These are phyloP conservation scores for Neurospora sp. DNA, from an alignment of 2,329 filamentous ascomycete species.

Conservation along the genomic window DNA sequence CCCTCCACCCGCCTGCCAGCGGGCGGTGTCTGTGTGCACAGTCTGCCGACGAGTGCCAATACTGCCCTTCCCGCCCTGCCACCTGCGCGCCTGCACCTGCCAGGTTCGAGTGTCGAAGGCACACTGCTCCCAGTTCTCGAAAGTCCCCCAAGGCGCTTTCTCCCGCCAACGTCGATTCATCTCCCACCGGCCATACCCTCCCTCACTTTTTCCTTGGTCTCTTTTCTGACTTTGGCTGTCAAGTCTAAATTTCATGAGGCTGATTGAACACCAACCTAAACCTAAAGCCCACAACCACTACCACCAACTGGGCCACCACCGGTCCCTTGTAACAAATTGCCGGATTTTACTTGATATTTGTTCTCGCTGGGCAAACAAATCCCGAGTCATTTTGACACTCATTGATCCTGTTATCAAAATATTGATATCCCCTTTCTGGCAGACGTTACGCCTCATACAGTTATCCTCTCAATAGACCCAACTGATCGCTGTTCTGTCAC, in stretches of 20 bases:
- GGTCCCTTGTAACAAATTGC: background rate
- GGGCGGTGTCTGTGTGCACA: background rate
- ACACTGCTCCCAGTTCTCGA: background rate
- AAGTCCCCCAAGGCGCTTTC: background rate
- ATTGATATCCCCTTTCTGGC: background rate
- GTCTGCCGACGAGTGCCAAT: background rate
- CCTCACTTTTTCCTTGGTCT: background rate
- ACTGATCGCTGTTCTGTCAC: background rate
- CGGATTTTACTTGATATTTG: background rate
- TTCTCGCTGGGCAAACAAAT: background rate
- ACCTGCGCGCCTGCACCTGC: background rate
- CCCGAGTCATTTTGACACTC: background rate
- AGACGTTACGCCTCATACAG: background rate
- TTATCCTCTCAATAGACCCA: background rate
- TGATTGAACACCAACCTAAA: background rate
- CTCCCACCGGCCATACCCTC: background rate
- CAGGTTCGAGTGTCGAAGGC: background rate
- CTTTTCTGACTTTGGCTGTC: background rate
- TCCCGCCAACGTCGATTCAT: background rate
- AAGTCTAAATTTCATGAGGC: background rate
- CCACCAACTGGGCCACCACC: background rate
- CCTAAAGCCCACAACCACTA: background rate
- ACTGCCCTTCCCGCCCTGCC: background rate
- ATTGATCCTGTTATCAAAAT: background rate
- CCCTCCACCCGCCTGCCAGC: background rate